Evolutionary conservation across 73 alveolate species (phyloP).

Genomic region (Tetrahymena elliotti): DNA sequence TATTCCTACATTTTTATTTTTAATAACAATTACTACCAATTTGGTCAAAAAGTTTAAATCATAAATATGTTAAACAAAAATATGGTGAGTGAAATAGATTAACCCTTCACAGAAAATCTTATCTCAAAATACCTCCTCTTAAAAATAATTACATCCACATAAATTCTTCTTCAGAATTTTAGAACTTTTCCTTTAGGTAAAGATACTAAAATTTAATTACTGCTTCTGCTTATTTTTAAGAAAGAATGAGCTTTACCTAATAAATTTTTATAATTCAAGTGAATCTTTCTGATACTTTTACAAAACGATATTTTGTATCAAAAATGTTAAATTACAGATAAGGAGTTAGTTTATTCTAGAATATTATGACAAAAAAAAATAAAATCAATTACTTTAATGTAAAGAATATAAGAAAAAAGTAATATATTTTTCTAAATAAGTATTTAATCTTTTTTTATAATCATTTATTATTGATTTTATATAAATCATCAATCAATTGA

Average conservation of each 20-base stretch:
- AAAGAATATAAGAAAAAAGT: no score
- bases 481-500: background rate
- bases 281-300: background rate
- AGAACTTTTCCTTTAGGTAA: background rate
- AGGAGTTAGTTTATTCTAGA: background rate
- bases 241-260: background rate
- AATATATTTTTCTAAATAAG: no score
- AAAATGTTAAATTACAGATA: background rate
- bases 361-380: background rate
- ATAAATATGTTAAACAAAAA: no score
- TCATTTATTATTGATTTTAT: no score
- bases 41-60: no score
- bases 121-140: background rate
- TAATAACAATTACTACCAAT: no score
- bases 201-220: background rate
- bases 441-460: no score
- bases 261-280: background rate
- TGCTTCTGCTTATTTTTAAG: background rate
- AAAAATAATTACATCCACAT: no score
- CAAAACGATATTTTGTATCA: background rate
- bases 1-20: no score
- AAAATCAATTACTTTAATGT: no score
- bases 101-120: background rate
- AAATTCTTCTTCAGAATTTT: background rate
- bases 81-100: no score